Percentiles rank a stretch among this genome's conserved stretches.
Conservation (phyloP, 2,329 filamentous ascomycete genomes). For the Paecilomyces fulvus region DNA sequence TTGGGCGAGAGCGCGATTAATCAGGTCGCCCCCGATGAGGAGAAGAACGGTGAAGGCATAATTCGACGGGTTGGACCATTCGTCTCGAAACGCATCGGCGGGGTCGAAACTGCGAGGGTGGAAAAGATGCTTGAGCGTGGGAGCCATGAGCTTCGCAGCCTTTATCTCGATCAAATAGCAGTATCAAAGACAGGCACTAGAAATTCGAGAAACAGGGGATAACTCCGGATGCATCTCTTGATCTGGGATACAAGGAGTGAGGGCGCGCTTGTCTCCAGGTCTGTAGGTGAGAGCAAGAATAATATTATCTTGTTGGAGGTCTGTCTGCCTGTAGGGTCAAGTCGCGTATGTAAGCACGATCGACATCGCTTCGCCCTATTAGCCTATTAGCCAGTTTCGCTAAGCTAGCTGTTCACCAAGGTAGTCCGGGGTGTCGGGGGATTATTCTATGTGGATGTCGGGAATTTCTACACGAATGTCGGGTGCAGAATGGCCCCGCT, state of each 20-base stretch:
- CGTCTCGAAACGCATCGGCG: slow-evolving; percentile 1
- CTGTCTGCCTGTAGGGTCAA: background rate
- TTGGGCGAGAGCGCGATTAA: slow-evolving; percentile 28
- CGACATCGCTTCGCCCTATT: background rate
- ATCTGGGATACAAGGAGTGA: background rate
- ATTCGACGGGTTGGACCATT: slow-evolving; percentile 15
- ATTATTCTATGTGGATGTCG: no score
- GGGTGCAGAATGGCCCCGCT: no score
- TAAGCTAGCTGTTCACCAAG: background rate
- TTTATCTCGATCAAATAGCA: background rate
- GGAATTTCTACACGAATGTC: no score
- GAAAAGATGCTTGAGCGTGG: slow-evolving; percentile 3
- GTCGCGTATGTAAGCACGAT: background rate
- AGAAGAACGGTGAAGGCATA: slow-evolving; percentile 25
- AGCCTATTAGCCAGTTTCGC: background rate
- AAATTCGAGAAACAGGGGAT: background rate
- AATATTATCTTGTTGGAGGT: background rate
- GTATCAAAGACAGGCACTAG: background rate
- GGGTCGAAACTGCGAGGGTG: slow-evolving; percentile 4
- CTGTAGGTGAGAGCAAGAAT: background rate
- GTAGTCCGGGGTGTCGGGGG: no score
- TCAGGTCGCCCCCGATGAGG: slow-evolving; percentile 28
- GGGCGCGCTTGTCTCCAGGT: no score
- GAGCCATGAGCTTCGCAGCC: slow-evolving; percentile 2
- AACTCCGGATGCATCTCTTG: background rate